Percentiles rank a stretch among this genome's conserved stretches.
These are phyloP conservation scores for Phylloporus scabripes DNA, from an alignment of 768 basidiomycete genomes.

Conservation along the genomic window DNA sequence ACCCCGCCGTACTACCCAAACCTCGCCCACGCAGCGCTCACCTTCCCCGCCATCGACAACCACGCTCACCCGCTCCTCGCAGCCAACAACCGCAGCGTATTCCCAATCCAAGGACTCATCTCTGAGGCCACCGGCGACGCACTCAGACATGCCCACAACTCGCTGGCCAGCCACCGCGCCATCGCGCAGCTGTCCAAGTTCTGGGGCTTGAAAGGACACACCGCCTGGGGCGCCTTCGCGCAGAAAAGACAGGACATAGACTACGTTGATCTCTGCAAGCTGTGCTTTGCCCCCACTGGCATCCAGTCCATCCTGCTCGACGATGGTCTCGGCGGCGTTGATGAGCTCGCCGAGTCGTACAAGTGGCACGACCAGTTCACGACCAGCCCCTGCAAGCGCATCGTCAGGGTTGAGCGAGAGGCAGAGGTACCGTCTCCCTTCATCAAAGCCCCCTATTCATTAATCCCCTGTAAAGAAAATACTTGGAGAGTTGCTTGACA, in stretches of 20 bases:
- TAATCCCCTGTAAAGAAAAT: constrained; percentile 9
- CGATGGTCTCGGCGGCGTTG: constrained; percentile 56
- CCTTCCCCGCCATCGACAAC: constrained; percentile 65
- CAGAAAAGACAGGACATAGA: constrained; percentile 35
- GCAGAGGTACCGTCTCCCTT: constrained; percentile 53
- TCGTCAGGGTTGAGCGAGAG: constrained; percentile 62
- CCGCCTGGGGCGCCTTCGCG: constrained; percentile 60
- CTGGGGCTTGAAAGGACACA: constrained; percentile 34
- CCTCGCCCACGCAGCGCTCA: constrained; percentile 15
- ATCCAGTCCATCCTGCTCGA: constrained; percentile 70
- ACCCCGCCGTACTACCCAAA: constrained; percentile 13
- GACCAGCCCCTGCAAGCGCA: constrained; percentile 46
- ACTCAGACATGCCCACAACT: constrained; percentile 48
- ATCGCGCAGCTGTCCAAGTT: constrained; percentile 49
- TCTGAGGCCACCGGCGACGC: constrained; percentile 59
- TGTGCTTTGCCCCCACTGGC: constrained; percentile 48
- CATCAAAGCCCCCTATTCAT: neutral
- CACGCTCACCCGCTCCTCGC: constrained; percentile 71
- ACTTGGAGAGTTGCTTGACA: constrained; percentile 21
- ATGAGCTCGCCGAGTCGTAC: constrained; percentile 44
- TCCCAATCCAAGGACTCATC: constrained; percentile 60
- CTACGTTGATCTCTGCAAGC: constrained; percentile 54
- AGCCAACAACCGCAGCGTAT: constrained; percentile 34
- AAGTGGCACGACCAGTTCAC: constrained; percentile 63
- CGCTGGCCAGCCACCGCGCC: constrained; percentile 57